These are phyloP conservation scores for Fusarium sp. DNA, from an alignment of 2,329 filamentous ascomycete species.

Conservation along the genomic window DNA sequence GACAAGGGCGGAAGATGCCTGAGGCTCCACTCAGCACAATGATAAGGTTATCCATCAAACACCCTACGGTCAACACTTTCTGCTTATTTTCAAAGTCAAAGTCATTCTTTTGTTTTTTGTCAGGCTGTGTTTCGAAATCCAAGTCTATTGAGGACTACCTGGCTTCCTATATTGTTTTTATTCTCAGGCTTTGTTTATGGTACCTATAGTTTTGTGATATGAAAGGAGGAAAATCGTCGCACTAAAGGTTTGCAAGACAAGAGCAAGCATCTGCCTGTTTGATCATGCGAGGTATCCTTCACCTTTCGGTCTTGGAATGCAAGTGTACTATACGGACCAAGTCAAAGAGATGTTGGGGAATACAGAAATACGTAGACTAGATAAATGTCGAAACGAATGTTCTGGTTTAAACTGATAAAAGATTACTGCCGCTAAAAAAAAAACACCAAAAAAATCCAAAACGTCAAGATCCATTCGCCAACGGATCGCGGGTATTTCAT, in stretches of 20 bases:
- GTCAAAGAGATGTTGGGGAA: no score
- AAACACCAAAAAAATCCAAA: conserved; percentile 10
- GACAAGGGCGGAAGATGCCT: conserved; percentile 10
- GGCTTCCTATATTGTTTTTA: conserved; percentile 2
- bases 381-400: neutral
- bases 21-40: conserved; percentile 14
- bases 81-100: neutral
- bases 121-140: neutral
- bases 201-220: neutral
- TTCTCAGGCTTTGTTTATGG: neutral
- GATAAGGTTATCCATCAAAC: neutral
- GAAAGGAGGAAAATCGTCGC: neutral
- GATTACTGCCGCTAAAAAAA: neutral
- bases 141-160: neutral
- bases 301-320: no score
- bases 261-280: no score
- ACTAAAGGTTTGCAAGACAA: neutral
- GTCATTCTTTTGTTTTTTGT: neutral
- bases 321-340: no score
- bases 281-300: no score
- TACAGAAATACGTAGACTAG: no score
- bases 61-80: neutral
- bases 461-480: conserved; percentile 14
- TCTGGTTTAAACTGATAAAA: conserved; percentile 6
- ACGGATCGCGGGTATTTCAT: conserved; percentile 37